Conservation (phyloP, 2,329 filamentous ascomycete genomes). For the Huntiella bhutanensis region DNA sequence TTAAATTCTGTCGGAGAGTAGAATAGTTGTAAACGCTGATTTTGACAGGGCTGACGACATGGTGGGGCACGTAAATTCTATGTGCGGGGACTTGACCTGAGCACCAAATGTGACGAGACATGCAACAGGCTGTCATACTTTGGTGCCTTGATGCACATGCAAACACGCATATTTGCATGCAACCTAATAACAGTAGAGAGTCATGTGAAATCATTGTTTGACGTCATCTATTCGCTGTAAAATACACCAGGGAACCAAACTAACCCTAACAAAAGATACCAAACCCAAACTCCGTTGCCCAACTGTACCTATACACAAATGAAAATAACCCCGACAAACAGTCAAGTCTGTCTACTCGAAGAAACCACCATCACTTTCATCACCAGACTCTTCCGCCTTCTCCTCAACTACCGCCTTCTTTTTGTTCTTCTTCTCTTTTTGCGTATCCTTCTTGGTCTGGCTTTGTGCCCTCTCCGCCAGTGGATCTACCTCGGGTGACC, state of each 20-base stretch:
- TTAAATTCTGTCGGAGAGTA: no score
- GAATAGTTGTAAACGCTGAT: no score
- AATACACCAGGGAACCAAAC: not conserved
- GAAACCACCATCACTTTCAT: conserved; percentile 38
- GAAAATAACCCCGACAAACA: not conserved
- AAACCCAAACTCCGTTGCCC: not conserved
- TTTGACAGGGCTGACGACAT: no score
- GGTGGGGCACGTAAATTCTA: no score
- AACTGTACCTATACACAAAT: not conserved
- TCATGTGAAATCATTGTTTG: not conserved
- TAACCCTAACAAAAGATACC: no score
- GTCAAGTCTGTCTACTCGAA: conserved; percentile 25
- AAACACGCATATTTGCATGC: no score
- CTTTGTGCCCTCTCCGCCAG: conserved; percentile 12
- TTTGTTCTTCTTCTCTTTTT: conserved; percentile 13
- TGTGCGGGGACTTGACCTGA: no score
- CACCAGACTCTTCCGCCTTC: conserved; percentile 23
- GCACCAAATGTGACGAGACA: no score
- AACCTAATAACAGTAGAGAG: not conserved
- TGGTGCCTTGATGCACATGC: no score
- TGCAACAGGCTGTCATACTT: no score
- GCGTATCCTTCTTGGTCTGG: conserved; percentile 13
- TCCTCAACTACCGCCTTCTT: conserved; percentile 19
- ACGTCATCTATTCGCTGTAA: not conserved
- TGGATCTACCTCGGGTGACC: conserved; percentile 15